A percentile compares a stretch with the other conserved stretches of the same genome.
Evolutionary conservation across 768 basidiomycete species (phyloP).

Genomic region (Boletellus ananas): DNA sequence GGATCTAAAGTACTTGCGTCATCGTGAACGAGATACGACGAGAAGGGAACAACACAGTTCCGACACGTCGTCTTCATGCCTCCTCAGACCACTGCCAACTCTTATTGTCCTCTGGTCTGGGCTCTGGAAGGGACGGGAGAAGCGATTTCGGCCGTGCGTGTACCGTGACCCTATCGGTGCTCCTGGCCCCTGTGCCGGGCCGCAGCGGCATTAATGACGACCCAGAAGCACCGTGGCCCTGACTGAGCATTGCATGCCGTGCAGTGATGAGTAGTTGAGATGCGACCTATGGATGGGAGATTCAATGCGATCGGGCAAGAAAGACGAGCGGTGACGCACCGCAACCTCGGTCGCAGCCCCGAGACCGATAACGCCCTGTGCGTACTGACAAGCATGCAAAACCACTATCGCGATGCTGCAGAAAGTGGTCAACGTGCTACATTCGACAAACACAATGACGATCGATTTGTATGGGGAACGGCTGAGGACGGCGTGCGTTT

Average conservation of each 20-base stretch:
- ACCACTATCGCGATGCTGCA: constrained; percentile 8
- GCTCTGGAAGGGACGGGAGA: no score
- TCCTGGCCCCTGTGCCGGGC: neutral
- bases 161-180: neutral
- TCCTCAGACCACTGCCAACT: no score
- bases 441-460: constrained; percentile 19
- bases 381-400: constrained; percentile 1
- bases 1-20: no score
- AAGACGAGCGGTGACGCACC: constrained; percentile 6
- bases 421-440: constrained; percentile 9
- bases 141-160: no score
- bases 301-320: neutral
- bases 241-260: constrained; percentile 9
- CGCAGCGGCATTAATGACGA: no score
- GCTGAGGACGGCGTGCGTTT: constrained; percentile 1
- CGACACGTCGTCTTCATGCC: no score
- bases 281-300: neutral
- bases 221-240: neutral
- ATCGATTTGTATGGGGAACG: constrained; percentile 9
- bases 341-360: constrained; percentile 16
- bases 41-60: no score
- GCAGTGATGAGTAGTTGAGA: constrained; percentile 18
- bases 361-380: neutral
- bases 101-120: no score
- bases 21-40: no score